A percentile compares a stretch with the other conserved stretches of the same genome.
Conservation (phyloP, 2,329 filamentous ascomycete species). For the Penicillium sp. region DNA sequence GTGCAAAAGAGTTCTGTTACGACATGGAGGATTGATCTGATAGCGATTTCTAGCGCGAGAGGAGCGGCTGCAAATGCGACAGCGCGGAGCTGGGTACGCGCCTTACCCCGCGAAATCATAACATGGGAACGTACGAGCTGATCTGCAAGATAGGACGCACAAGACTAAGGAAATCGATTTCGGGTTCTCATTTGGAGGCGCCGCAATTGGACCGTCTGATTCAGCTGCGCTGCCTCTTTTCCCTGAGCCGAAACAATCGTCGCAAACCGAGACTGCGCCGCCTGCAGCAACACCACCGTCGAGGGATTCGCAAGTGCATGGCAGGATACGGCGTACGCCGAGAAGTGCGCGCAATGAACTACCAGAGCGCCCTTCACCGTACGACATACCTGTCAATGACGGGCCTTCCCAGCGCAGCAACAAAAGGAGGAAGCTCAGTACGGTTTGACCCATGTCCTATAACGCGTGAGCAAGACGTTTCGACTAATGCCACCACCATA, state of each 20-base stretch:
- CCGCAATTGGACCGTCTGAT: slow-evolving; percentile 25
- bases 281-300: slow-evolving; percentile 16
- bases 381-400: slow-evolving; percentile 40
- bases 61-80: slow-evolving; percentile 59
- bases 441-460: slow-evolving; percentile 12
- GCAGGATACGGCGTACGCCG: slow-evolving; percentile 26
- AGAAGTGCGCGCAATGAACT: slow-evolving; percentile 36
- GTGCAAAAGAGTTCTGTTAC: slow-evolving; percentile 11
- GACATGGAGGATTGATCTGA: slow-evolving; percentile 5
- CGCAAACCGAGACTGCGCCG: slow-evolving; percentile 20
- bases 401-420: slow-evolving; percentile 30
- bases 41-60: slow-evolving; percentile 47
- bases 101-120: slow-evolving; percentile 31
- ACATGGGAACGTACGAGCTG: slow-evolving; percentile 22
- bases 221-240: slow-evolving; percentile 28
- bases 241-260: slow-evolving; percentile 21
- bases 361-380: slow-evolving; percentile 36
- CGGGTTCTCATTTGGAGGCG: slow-evolving; percentile 50
- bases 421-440: slow-evolving; percentile 39
- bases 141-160: slow-evolving; percentile 44
- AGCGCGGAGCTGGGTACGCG: slow-evolving; percentile 59
- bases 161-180: slow-evolving; percentile 53
- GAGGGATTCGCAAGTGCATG: slow-evolving; percentile 16
- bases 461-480: not conserved
- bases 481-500: slow-evolving; percentile 16